These are phyloP conservation scores for Suhomyces anneliseae DNA, from an alignment of 1,139 yeast species.

Conservation along the genomic window DNA sequence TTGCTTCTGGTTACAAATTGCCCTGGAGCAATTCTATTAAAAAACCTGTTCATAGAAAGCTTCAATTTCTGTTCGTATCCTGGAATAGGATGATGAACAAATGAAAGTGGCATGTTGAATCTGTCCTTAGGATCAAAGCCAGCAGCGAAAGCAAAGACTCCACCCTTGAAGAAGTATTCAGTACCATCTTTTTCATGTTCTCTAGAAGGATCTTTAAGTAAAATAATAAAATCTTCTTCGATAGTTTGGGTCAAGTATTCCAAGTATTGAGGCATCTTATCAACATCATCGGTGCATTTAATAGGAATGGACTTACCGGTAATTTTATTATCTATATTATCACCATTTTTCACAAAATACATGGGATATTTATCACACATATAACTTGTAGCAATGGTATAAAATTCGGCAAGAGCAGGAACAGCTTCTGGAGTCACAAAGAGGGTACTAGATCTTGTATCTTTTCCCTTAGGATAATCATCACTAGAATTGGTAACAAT, in stretches of 20 bases:
- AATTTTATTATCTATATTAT: constrained; percentile 41
- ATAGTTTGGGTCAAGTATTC: constrained; percentile 46
- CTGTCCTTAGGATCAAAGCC: constrained; percentile 68
- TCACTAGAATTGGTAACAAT: constrained; percentile 43
- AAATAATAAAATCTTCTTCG: constrained; percentile 68
- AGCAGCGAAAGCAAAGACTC: constrained; percentile 69
- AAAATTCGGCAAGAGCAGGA: constrained; percentile 58
- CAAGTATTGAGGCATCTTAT: constrained; percentile 35
- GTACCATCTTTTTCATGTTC: constrained; percentile 42
- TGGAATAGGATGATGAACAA: constrained; percentile 65
- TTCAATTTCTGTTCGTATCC: constrained; percentile 55
- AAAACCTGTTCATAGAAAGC: constrained; percentile 61
- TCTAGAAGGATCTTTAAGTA: constrained; percentile 49
- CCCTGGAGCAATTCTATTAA: constrained; percentile 48
- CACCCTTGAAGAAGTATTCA: constrained; percentile 65
- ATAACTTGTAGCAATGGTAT: constrained; percentile 47
- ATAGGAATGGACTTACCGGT: constrained; percentile 40
- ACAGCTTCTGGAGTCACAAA: constrained; percentile 42
- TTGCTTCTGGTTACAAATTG: constrained; percentile 60
- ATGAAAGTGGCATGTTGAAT: constrained; percentile 53
- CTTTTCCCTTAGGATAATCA: constrained; percentile 30
- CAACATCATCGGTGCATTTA: constrained; percentile 9
- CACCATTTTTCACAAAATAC: constrained; percentile 41
- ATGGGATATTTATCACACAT: constrained; percentile 61
- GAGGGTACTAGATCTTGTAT: constrained; percentile 30